A percentile compares a stretch with the other conserved stretches of the same genome.
Conservation (phyloP, 1,284 basidiomycete genomes). For the Pholiota adiposa region DNA sequence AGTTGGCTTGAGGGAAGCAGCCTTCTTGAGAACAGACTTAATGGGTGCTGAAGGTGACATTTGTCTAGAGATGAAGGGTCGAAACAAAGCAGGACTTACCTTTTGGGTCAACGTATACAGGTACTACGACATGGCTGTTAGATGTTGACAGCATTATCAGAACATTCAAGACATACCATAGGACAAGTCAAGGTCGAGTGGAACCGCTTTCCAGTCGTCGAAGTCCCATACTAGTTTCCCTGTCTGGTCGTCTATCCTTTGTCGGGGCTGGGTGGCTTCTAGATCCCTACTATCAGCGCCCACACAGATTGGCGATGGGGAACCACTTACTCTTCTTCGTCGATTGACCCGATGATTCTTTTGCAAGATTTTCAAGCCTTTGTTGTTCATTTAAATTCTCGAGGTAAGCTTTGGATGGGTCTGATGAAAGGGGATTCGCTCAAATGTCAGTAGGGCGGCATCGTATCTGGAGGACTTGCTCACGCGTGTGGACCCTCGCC, state of each 20-base stretch:
- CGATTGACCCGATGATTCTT: slow-evolving; percentile 1
- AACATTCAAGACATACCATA: neutral
- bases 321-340: slow-evolving; percentile 17
- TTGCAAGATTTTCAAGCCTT: neutral
- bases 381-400: slow-evolving; percentile 14
- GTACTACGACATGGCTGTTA: neutral
- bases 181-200: neutral
- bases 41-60: slow-evolving; percentile 8
- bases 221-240: slow-evolving; percentile 14
- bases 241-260: too few relatives aligned
- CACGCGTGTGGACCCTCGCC: slow-evolving; percentile 2
- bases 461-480: neutral
- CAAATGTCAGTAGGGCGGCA: neutral
- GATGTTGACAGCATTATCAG: neutral
- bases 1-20: slow-evolving; percentile 12
- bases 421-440: slow-evolving; percentile 6
- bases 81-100: slow-evolving; percentile 4
- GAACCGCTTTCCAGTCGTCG: slow-evolving; percentile 15
- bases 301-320: neutral
- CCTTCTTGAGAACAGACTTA: slow-evolving; percentile 26
- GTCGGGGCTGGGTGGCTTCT: too few relatives aligned
- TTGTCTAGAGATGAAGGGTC: neutral
- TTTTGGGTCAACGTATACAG: slow-evolving; percentile 8
- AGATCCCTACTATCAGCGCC: neutral
- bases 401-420: slow-evolving; percentile 16